Evolutionary conservation across 257 asterid genomes (phyloP), one percentile per base, ranked within the genome.

Genomic region (Forsythia suspensa): DNA sequence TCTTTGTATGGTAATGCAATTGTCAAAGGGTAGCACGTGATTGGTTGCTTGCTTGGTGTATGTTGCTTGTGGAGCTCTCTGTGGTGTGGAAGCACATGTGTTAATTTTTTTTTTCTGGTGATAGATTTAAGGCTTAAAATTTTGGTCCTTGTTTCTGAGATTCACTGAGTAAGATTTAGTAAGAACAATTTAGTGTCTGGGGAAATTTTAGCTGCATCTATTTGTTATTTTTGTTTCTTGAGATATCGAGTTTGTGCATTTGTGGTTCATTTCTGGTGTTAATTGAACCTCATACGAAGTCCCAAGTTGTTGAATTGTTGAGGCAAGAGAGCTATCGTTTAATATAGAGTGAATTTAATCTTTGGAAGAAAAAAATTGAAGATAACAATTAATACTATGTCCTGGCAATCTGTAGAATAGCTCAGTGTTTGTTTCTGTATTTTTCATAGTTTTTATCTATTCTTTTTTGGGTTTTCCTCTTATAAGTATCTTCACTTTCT

Each of bases 1-100:
- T 71, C 74, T 75, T 75, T 82, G 44, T 52, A 57, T 46, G 12
- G 9, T 66, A 77, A n/a, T 71, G 78, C 73, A 71, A 76, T 43
- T 78, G 83, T 85, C 89, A 77, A 87, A 79, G 80, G 69, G 37
- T 81, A 37, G 79, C 89, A 85, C 79, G 73, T 85, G 91, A 71
- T 38, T 63, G 72, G 71, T 81, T 79, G 70, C 85, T 84, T 84
- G 85, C 82, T 75, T 75, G 69, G 65, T 43, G 72, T 70, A 24
- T 72, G 61, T 75, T 70, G 34, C 70, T 57, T 73, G 9, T 72
- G 76, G 69, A 59, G 73, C 71, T 59, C 70, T 73, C 37, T 59
- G 51, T 71, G 48, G 69, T 61, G 65, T 46, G 37, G 20, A 36
- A 37, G 75, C 70, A 72, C 51, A 48, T n/a, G 46, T 78, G 77